A percentile compares a stretch with the other conserved stretches of the same genome.
phyloP scores from a whole-genome alignment of 164 flowering plant species.

The Malania oleifera region DNA sequence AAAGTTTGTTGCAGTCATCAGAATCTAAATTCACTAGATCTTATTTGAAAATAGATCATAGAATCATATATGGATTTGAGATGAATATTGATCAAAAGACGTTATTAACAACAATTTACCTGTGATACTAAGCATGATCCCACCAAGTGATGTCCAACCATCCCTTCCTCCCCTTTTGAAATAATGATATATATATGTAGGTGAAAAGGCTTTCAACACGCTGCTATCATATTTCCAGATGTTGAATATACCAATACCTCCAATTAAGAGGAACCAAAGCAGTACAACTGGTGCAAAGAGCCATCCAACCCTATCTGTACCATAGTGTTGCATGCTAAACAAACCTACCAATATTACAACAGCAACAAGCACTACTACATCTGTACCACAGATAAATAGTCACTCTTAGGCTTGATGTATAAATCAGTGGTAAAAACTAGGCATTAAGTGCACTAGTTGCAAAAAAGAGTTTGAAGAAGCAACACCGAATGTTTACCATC shows the following conservation, averaged over 20 bases:
- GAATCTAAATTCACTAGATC: too few relatives aligned
- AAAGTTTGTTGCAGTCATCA: background rate
- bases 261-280: conserved; percentile 89
- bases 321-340: conserved; percentile 96
- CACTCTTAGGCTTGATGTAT: background rate
- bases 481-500: background rate
- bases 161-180: conserved; percentile 54
- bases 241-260: conserved; percentile 84
- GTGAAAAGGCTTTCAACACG: conserved; percentile 85
- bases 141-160: conserved; percentile 86
- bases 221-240: conserved; percentile 71
- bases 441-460: background rate
- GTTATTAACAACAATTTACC: conserved; percentile 36
- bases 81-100: background rate
- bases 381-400: conserved; percentile 33
- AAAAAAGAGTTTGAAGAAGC: conserved; percentile 2
- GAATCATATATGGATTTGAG: background rate
- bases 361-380: conserved; percentile 78
- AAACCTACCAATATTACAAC: conserved; percentile 73
- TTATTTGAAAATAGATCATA: background rate
- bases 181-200: conserved; percentile 71
- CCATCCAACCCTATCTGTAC: conserved; percentile 94
- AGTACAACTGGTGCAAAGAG: conserved; percentile 93
- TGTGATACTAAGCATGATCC: conserved; percentile 92
- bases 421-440: background rate